Conservation (phyloP, 768 basidiomycete species). For the Kockovaella imperatae region DNA sequence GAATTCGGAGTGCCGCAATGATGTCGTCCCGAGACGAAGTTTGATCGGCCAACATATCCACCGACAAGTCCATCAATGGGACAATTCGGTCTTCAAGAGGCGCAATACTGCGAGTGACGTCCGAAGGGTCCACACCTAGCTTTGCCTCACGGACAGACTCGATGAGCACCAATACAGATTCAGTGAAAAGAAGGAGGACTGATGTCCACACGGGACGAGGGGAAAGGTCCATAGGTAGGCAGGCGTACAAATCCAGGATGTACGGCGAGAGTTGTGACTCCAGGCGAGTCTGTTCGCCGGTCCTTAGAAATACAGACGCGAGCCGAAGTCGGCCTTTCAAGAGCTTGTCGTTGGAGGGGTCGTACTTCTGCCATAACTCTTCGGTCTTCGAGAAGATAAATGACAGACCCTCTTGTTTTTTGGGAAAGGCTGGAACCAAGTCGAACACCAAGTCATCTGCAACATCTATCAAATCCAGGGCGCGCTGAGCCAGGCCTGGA, state of each 20-base stretch:
- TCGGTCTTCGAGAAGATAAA: slow-evolving; percentile 72
- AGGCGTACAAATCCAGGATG: neutral
- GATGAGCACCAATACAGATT: slow-evolving; percentile 67
- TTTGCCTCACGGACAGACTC: slow-evolving; percentile 62
- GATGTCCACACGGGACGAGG: slow-evolving; percentile 77
- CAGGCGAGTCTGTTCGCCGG: neutral
- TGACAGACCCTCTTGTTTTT: slow-evolving; percentile 54
- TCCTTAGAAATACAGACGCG: slow-evolving; percentile 44
- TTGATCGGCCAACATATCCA: slow-evolving; percentile 60
- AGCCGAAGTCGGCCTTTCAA: slow-evolving; percentile 76
- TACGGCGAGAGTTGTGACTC: neutral
- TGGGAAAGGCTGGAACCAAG: slow-evolving; percentile 71
- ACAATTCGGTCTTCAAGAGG: slow-evolving; percentile 55
- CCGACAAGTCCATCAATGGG: slow-evolving; percentile 66
- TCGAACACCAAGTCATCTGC: slow-evolving; percentile 84
- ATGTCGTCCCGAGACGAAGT: slow-evolving; percentile 71
- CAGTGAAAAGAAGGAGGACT: slow-evolving; percentile 72
- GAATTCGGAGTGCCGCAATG: slow-evolving; percentile 67
- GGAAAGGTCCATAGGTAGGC: slow-evolving; percentile 32
- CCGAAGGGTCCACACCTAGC: slow-evolving; percentile 46
- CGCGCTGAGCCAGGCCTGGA: slow-evolving; percentile 58
- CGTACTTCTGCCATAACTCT: slow-evolving; percentile 45
- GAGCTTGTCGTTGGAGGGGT: slow-evolving; percentile 53
- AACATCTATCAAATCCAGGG: slow-evolving; percentile 73
- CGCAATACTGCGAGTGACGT: slow-evolving; percentile 32